Evolutionary conservation across 2,329 filamentous ascomycete genomes (phyloP), one percentile per base, ranked within the genome.

Genomic region (Graphilbum sp.): DNA sequence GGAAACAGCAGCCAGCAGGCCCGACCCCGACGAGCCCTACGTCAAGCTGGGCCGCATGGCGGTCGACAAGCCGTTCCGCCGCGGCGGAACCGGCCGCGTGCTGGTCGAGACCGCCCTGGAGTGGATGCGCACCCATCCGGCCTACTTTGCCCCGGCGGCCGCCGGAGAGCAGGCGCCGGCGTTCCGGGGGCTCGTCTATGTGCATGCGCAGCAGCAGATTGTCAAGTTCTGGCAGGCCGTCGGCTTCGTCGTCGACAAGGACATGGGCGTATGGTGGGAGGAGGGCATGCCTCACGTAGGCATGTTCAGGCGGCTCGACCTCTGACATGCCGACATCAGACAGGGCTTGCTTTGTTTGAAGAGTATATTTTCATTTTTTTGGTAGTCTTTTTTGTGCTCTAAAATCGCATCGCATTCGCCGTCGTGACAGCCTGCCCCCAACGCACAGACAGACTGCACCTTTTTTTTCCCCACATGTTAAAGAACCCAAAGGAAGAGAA

Each of bases 221-320:
- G 65, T 74, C 45, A 59, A 57, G 21, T 62, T 77, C 47, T 96
- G 86, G 74, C 59, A 61, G 50, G 69, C 64, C 50, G 69, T 78
- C 56, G 86, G 85, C 0, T 95, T 94, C 54, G 58, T 63, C 44
- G 62, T 71, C 10, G 86, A 95, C 56, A 67, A 80, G 50, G 63
- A 58, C 10, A 72, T 88, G 70, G 82, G 83, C 1, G 66, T 55
- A 24, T 95, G 86, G 85, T 64, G 67, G 44, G 86, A 95, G 55
- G 85, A 90, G 51, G 83, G 80, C 4, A 88, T 94, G 39, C 64
- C 71, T 46, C 85, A 94, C 61, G 67, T 92, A 16, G 86, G 82
- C 42, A 92, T 95, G 86, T 93, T 72, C 45, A 50, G 56, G 45
- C 59, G 70, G 25, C 42, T 75, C 21, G 50, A 29, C 15, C 10